Evolutionary conservation across 441 rosid genomes (phyloP).

Genomic region (Mallotus repandus): DNA sequence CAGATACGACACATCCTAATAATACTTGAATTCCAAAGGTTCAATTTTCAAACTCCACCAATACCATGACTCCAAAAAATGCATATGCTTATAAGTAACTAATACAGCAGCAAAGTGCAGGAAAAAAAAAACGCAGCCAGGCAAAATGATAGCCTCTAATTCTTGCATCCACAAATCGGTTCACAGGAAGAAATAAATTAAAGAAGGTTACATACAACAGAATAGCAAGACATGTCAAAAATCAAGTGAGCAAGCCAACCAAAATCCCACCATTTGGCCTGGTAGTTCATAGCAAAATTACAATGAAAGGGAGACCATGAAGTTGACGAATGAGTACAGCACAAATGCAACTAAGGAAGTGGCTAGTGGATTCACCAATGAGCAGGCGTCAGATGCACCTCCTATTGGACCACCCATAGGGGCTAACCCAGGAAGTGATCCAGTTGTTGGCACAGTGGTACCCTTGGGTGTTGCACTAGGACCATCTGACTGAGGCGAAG

Average conservation of each 20-base stretch:
- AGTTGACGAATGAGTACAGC: constrained; percentile 34
- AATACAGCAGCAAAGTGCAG: constrained; percentile 3
- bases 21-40: too few relatives aligned
- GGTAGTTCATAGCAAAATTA: constrained; percentile 27
- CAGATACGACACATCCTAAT: too few relatives aligned
- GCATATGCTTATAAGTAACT: constrained; percentile 12
- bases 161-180: constrained; percentile 21
- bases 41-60: too few relatives aligned
- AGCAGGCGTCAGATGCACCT: constrained; percentile 46
- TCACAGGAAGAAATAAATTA: constrained; percentile 11
- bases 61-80: neutral
- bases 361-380: constrained; percentile 33
- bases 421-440: constrained; percentile 52
- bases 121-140: constrained; percentile 1
- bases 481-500: constrained; percentile 52
- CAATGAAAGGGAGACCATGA: constrained; percentile 30
- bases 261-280: constrained; percentile 22
- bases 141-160: neutral
- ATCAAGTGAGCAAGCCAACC: constrained; percentile 24
- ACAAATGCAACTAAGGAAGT: constrained; percentile 27
- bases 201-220: constrained; percentile 31
- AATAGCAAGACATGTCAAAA: constrained; percentile 21
- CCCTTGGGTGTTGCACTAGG: constrained; percentile 41
- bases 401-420: constrained; percentile 60
- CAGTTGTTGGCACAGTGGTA: constrained; percentile 47